Conservation (phyloP, 1,284 basidiomycete genomes). For the Lignosus rhinocerotis region DNA sequence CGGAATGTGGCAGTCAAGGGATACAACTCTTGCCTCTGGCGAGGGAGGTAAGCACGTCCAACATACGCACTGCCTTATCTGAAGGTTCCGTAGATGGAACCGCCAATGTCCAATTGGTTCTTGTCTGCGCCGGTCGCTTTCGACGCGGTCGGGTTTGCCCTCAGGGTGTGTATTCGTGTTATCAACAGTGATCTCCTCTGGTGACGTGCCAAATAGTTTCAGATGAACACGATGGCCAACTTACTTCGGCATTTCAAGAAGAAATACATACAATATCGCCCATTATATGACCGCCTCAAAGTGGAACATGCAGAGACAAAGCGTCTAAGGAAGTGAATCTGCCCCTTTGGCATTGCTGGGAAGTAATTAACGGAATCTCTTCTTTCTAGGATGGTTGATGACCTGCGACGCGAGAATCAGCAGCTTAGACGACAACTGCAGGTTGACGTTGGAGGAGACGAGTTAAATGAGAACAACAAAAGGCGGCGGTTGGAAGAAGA, state of each 20-base stretch:
- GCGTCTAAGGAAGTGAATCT: slow-evolving; percentile 52
- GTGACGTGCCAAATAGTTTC: slow-evolving; percentile 50
- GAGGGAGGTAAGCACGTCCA: slow-evolving; percentile 52
- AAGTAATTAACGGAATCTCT: background rate
- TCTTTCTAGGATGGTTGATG: slow-evolving; percentile 36
- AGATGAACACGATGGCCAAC: slow-evolving; percentile 71
- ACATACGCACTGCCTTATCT: background rate
- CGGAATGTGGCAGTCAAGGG: slow-evolving; percentile 58
- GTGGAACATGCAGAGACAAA: slow-evolving; percentile 43
- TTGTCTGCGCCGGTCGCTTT: slow-evolving; percentile 57
- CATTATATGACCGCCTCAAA: slow-evolving; percentile 47
- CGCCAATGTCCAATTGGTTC: slow-evolving; percentile 81
- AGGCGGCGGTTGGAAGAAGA: slow-evolving; percentile 51
- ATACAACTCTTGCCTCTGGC: slow-evolving; percentile 73
- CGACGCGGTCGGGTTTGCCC: slow-evolving; percentile 62
- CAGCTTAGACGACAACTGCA: slow-evolving; percentile 43
- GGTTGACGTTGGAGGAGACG: slow-evolving; percentile 37
- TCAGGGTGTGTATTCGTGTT: slow-evolving; percentile 49
- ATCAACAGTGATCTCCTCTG: background rate
- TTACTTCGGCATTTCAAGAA: slow-evolving; percentile 62
- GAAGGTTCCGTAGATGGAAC: slow-evolving; percentile 55
- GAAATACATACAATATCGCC: slow-evolving; percentile 53
- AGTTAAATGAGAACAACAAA: slow-evolving; percentile 60
- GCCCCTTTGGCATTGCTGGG: background rate
- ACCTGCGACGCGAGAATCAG: slow-evolving; percentile 51